Conservation (phyloP, 257 asterid genomes). For the Nicotiana tabacum region DNA sequence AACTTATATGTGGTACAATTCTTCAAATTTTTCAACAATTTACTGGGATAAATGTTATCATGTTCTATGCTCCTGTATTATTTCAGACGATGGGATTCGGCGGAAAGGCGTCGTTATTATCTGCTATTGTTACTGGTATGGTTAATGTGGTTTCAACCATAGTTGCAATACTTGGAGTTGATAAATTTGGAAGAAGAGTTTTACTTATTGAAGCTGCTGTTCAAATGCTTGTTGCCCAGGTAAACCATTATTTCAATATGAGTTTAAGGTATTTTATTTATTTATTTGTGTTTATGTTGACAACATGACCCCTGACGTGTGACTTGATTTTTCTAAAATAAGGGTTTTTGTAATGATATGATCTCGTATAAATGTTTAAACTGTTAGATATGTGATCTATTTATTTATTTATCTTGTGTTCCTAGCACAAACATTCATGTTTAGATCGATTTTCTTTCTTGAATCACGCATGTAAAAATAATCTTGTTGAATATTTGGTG, state of each 20-base stretch:
- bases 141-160: conserved; percentile 28
- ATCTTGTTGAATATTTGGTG: neutral
- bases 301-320: no score
- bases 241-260: neutral
- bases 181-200: conserved; percentile 36
- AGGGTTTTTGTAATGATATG: no score
- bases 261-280: no score
- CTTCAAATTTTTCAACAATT: conserved; percentile 54
- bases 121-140: conserved; percentile 40
- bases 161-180: conserved; percentile 37
- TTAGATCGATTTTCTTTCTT: no score
- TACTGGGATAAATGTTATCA: conserved; percentile 46
- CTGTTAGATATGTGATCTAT: no score
- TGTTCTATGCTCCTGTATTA: conserved; percentile 52
- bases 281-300: no score
- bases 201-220: conserved; percentile 35
- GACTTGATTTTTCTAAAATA: no score
- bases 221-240: conserved; percentile 50
- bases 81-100: conserved; percentile 48
- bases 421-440: no score
- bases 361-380: no score
- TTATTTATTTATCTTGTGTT: no score
- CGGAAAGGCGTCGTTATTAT: conserved; percentile 34
- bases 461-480: no score
- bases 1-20: conserved; percentile 8